Conservation (phyloP, 495 filamentous ascomycete species). For the Delitschia confertaspora region DNA sequence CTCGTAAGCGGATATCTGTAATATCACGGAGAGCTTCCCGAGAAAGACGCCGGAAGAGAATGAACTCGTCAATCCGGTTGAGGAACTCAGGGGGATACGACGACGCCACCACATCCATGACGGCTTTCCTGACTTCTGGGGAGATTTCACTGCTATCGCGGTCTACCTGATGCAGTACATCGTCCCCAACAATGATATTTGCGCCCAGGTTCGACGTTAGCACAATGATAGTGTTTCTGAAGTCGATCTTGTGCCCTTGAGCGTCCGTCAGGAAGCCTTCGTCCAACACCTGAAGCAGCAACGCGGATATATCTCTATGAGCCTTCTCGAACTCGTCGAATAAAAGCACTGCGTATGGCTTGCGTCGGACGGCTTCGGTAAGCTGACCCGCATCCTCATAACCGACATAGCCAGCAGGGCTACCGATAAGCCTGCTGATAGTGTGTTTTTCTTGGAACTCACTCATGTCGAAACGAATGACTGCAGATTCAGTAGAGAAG, state of each 20-base stretch:
- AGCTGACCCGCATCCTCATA: constrained; percentile 97
- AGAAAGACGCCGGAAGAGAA: constrained; percentile 82
- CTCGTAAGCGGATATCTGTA: constrained; percentile 80
- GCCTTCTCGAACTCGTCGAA: constrained; percentile 99
- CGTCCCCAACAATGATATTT: constrained; percentile 56
- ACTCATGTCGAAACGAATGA: constrained; percentile 93
- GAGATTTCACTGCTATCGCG: constrained; percentile 51
- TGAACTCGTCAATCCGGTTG: constrained; percentile 94
- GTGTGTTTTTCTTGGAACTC: constrained; percentile 98
- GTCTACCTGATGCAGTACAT: constrained; percentile 46
- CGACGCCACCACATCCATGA: constrained; percentile 78
- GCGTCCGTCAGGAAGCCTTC: constrained; percentile 93
- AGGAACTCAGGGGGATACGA: constrained; percentile 88
- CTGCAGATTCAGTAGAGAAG: constrained; percentile 83
- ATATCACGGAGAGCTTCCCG: constrained; percentile 76
- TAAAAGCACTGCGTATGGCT: constrained; percentile 88
- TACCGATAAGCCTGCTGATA: constrained; percentile 82
- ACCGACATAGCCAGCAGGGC: constrained; percentile 87
- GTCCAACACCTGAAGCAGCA: constrained; percentile 93
- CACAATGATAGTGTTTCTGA: constrained; percentile 92
- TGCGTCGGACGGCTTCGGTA: constrained; percentile 88
- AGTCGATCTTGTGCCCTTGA: constrained; percentile 93
- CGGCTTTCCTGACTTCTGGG: constrained; percentile 58
- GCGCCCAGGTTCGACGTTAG: constrained; percentile 89
- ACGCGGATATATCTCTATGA: constrained; percentile 84